A percentile compares a stretch with the other conserved stretches of the same genome.
These are phyloP conservation scores for Trichoderma endophyticum DNA, from an alignment of 2,329 filamentous ascomycete genomes.

Conservation along the genomic window DNA sequence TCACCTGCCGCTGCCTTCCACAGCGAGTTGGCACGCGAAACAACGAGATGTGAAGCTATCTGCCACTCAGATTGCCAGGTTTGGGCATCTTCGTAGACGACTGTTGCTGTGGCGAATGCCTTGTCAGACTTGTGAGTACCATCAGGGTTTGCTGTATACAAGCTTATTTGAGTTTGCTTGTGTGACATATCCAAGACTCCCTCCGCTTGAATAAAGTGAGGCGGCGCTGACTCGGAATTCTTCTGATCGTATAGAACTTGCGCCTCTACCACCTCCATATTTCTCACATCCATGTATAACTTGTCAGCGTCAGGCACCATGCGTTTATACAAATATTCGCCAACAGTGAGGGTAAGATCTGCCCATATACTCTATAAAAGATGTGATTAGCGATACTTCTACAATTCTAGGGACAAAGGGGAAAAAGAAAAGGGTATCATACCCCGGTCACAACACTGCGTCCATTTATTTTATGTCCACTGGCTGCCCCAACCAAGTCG, in stretches of 20 bases:
- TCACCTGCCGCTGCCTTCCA: neutral
- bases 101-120: neutral
- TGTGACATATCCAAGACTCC: neutral
- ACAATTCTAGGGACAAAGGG: neutral
- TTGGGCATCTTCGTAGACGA: neutral
- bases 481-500: neutral
- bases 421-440: neutral
- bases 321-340: neutral
- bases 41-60: neutral
- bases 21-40: neutral
- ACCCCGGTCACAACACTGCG: neutral
- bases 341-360: neutral
- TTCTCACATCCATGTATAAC: neutral
- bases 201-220: neutral
- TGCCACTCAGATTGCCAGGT: neutral
- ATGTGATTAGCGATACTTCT: neutral
- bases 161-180: neutral
- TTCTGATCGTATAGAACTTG: neutral
- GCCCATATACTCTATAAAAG: neutral
- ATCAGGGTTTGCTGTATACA: neutral
- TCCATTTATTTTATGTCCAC: neutral
- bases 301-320: neutral
- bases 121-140: neutral
- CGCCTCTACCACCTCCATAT: neutral
- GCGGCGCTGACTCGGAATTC: neutral